Base-by-base conservation (phyloP, 495 filamentous ascomycete genomes). In the Penicillium longicatenatum region DNA sequence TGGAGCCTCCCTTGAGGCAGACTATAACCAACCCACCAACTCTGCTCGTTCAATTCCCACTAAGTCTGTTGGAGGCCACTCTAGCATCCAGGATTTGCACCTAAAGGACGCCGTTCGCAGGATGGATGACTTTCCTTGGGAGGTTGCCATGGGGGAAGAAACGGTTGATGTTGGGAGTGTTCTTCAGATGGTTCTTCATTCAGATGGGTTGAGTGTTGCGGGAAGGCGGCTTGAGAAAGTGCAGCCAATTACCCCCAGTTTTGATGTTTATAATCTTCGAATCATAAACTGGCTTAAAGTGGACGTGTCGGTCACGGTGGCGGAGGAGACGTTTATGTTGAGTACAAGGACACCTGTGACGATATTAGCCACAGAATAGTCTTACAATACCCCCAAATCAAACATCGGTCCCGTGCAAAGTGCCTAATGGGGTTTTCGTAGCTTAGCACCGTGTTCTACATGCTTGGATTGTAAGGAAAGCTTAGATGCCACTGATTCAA, bases 211-310 rank as follows among this genome's bases (percentile, higher is more conserved):
- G 22, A 48, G 24, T 48, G 16, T 48, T 10, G 24, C 21, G 8
- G 45, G 45, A 9, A 48, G 12, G 6, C 24, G 45, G 5, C 45
- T 48, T 48, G 22, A 31, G n/a, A 17, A 48, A 30, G 45, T 48
- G 3, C n/a, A 17, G 12, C 21, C 45, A 30, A 30, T 48, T 19
- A 48, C 45, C 3, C 45, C 45, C 16, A 48, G 45, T 30, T 19
- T 48, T 48, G 45, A 48, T 48, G 45, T 48, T 9, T 48, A 48
- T 31, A 48, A 48, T 17, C 9, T 48, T 48, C 45, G 45, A 26
- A 6, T 29, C 4, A 16, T 48, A 22, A 48, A 48, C 24, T 48
- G 45, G 45, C 45, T 48, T 0, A 26, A 30, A 6, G 24, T 48
- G 4, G 45, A 48, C 2, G 4, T 48, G 14, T 48, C 45, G n/a